Conservation (phyloP, 192 early-diverging fungal species). For the Funneliformis geosporum region DNA sequence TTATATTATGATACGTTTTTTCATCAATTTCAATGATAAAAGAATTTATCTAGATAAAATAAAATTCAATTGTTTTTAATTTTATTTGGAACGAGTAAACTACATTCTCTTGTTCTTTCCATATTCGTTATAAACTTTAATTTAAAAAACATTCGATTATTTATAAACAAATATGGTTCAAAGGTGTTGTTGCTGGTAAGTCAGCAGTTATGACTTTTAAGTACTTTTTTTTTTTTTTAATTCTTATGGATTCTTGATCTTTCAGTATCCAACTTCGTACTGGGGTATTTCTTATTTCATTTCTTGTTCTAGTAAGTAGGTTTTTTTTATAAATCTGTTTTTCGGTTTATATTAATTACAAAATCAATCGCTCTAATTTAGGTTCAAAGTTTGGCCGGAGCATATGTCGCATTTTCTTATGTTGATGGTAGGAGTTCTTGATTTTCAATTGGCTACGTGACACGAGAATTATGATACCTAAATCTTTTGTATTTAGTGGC, state of each 20-base stretch:
- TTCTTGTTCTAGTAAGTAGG: slow-evolving; percentile 4
- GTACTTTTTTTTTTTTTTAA: neutral
- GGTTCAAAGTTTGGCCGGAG: neutral
- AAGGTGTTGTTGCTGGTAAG: slow-evolving; percentile 5
- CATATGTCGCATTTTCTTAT: neutral
- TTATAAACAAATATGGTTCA: neutral
- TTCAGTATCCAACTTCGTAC: neutral
- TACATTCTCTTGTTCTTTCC: neutral
- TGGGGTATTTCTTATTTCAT: neutral
- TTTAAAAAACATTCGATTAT: neutral
- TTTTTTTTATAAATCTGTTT: neutral
- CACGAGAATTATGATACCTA: neutral
- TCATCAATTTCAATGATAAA: neutral
- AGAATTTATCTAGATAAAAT: no score
- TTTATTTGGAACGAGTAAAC: neutral
- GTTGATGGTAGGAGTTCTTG: neutral
- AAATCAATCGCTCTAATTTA: neutral
- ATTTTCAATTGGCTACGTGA: neutral
- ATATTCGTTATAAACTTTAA: neutral
- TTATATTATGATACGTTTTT: neutral
- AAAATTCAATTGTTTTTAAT: neutral
- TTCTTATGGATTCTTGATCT: neutral
- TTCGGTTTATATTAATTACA: neutral
- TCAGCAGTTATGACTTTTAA: neutral
- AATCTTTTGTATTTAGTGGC: neutral